Evolutionary conservation across 176 grass and related monocot species (phyloP).

Genomic region (Phyllostachys edulis): DNA sequence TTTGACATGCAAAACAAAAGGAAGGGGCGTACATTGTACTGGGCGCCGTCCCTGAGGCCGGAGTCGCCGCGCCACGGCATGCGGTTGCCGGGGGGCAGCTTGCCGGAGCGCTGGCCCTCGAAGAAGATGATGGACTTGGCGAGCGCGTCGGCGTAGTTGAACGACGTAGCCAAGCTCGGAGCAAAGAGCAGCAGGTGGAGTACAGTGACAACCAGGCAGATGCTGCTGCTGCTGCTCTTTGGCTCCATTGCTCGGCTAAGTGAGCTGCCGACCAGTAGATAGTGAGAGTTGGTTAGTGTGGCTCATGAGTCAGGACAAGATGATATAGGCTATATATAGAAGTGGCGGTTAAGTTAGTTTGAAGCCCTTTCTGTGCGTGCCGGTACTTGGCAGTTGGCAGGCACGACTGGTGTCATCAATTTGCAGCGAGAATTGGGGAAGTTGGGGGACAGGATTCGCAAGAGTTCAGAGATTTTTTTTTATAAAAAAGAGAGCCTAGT

Average conservation of each 20-base stretch:
- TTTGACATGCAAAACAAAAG: neutral
- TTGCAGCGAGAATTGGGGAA: slow-evolving; percentile 32
- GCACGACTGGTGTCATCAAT: slow-evolving; percentile 11
- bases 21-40: slow-evolving; percentile 40
- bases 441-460: slow-evolving; percentile 9
- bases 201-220: neutral
- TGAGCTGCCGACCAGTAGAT: neutral
- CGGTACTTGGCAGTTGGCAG: too few relatives aligned
- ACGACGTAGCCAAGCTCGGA: slow-evolving; percentile 25
- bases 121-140: slow-evolving; percentile 93
- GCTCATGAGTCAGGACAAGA: neutral
- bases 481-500: neutral
- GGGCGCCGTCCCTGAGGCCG: slow-evolving; percentile 62
- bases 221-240: neutral
- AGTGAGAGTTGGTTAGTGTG: neutral
- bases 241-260: slow-evolving; percentile 18
- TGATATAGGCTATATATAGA: slow-evolving; percentile 29
- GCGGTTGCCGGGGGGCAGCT: slow-evolving; percentile 58
- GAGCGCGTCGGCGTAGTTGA: slow-evolving; percentile 89
- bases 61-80: slow-evolving; percentile 71
- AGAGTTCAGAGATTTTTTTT: neutral
- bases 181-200: slow-evolving; percentile 30
- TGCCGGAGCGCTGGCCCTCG: slow-evolving; percentile 93
- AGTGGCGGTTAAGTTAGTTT: slow-evolving; percentile 35
- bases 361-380: neutral